Percentiles rank a stretch among this genome's conserved stretches.
These are phyloP conservation scores for Fraxinus nigra DNA, from an alignment of 305 asterid species.

Conservation along the genomic window DNA sequence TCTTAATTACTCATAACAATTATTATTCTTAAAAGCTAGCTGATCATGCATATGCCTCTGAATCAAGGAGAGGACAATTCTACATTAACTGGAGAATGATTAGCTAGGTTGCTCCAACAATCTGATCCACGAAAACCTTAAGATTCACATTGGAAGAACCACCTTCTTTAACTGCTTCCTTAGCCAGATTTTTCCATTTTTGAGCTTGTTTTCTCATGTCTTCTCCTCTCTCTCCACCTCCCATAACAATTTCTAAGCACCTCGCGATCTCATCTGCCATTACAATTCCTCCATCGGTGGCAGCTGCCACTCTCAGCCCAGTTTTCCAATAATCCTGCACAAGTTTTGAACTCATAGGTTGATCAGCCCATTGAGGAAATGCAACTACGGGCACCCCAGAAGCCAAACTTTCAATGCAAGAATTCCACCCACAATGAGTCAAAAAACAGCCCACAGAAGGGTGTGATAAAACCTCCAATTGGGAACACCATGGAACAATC, in stretches of 20 bases:
- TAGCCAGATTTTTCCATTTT: constrained; percentile 43
- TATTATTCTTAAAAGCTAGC: neutral
- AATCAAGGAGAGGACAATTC: neutral
- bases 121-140: constrained; percentile 26
- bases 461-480: constrained; percentile 38
- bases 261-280: constrained; percentile 33
- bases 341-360: constrained; percentile 39
- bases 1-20: neutral
- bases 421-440: constrained; percentile 50
- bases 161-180: constrained; percentile 35
- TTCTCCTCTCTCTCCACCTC: constrained; percentile 21
- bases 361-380: constrained; percentile 49
- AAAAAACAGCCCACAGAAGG: constrained; percentile 34
- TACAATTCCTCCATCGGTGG: constrained; percentile 30
- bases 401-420: constrained; percentile 38
- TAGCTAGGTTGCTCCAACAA: constrained; percentile 15
- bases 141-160: constrained; percentile 41
- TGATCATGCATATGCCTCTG: neutral
- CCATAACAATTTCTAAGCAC: constrained; percentile 41
- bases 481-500: constrained; percentile 47
- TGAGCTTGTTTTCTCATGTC: constrained; percentile 31
- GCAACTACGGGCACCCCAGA: constrained; percentile 42
- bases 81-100: neutral
- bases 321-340: constrained; percentile 48
- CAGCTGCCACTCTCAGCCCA: constrained; percentile 34